These are phyloP conservation scores for Coelastrella sp. DNA, from an alignment of 139 green algal genomes.

Conservation along the genomic window DNA sequence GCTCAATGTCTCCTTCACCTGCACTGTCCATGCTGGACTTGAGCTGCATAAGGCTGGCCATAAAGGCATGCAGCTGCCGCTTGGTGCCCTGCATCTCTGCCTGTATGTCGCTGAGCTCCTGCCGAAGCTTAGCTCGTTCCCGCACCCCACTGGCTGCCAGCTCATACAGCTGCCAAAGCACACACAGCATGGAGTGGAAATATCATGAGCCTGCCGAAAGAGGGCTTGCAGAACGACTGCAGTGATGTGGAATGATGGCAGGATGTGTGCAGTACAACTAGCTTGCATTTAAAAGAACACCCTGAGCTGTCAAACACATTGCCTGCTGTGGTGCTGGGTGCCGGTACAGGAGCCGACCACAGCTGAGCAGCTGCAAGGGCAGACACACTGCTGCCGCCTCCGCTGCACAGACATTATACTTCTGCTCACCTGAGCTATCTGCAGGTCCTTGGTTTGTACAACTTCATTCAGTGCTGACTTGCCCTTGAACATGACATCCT, in stretches of 20 bases:
- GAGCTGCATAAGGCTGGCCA: slow-evolving; percentile 43
- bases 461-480: slow-evolving; percentile 12
- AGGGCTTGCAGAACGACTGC: background rate
- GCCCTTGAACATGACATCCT: slow-evolving; percentile 38
- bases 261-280: background rate
- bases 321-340: too few species aligned
- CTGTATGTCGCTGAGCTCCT: slow-evolving; percentile 38
- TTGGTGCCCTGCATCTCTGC: slow-evolving; percentile 38
- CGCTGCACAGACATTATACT: background rate
- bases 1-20: slow-evolving; percentile 27
- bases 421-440: slow-evolving; percentile 32
- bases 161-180: slow-evolving; percentile 36
- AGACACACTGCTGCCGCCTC: background rate
- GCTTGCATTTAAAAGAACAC: background rate
- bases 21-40: slow-evolving; percentile 42
- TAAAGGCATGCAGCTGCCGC: slow-evolving; percentile 43
- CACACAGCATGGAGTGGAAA: background rate
- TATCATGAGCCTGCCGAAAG: background rate
- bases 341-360: too few species aligned
- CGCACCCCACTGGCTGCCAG: slow-evolving; percentile 33
- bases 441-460: slow-evolving; percentile 41
- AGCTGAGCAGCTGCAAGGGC: background rate
- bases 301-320: background rate
- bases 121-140: slow-evolving; percentile 22
- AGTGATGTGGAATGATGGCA: background rate